Percentiles rank a stretch among this genome's conserved stretches.
These are phyloP conservation scores for Sarocladiaceae sp. DNA, from an alignment of 2,329 filamentous ascomycete genomes.

Conservation along the genomic window DNA sequence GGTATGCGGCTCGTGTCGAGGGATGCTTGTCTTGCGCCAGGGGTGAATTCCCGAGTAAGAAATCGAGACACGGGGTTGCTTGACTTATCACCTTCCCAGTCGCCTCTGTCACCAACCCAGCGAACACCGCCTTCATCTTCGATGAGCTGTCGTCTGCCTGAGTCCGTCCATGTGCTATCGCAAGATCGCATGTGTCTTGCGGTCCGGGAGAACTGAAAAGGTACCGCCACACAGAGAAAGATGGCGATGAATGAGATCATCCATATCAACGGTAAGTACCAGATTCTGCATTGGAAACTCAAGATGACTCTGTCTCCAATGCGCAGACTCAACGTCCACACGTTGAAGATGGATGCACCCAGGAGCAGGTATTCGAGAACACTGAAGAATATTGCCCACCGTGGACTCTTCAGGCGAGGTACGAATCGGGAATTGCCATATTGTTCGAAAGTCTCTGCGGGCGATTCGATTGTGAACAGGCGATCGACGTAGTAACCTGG, in stretches of 20 bases:
- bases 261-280: background rate
- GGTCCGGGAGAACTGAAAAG: background rate
- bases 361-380: background rate
- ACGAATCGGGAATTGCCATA: background rate
- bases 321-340: background rate
- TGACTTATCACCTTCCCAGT: background rate
- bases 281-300: background rate
- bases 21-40: background rate
- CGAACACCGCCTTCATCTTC: background rate
- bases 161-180: background rate
- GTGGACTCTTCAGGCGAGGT: background rate
- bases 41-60: background rate
- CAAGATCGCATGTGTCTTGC: background rate
- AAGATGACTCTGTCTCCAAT: background rate
- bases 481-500: background rate
- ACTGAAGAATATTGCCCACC: conserved; percentile 2
- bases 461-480: background rate
- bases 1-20: background rate
- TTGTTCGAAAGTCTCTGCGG: background rate
- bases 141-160: background rate
- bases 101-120: background rate
- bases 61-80: background rate
- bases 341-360: background rate
- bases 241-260: background rate
- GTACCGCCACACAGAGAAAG: background rate